Conservation (phyloP, 164 flowering plant genomes). For the Magnolia officinalis region DNA sequence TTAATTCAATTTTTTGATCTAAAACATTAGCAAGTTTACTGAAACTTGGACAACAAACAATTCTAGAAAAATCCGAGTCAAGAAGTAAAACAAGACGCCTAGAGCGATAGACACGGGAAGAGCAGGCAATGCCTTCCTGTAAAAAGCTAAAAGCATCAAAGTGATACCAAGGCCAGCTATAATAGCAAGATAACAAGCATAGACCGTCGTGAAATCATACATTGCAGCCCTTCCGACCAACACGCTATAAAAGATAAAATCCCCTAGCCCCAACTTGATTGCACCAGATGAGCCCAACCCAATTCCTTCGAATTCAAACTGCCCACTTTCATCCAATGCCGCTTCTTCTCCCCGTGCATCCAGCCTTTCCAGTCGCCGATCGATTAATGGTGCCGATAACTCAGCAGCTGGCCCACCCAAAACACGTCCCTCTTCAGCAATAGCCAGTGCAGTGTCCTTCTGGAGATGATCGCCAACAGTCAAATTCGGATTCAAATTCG, state of each 20-base stretch:
- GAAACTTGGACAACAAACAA: conserved; percentile 80
- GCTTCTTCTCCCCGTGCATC: conserved; percentile 21
- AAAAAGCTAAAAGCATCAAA: conserved; percentile 70
- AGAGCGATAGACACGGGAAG: conserved; percentile 85
- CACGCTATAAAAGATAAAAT: conserved; percentile 95
- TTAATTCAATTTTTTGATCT: conserved; percentile 15
- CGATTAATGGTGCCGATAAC: conserved; percentile 59
- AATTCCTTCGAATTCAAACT: conserved; percentile 59
- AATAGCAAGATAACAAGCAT: conserved; percentile 96
- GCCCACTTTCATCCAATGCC: conserved; percentile 30
- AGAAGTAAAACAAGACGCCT: conserved; percentile 80
- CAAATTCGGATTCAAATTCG: conserved; percentile 18
- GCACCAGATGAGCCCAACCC: conserved; percentile 93
- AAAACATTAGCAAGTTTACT: conserved; percentile 76
- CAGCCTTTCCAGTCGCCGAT: conserved; percentile 22
- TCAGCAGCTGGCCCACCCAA: conserved; percentile 28
- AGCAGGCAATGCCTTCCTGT: conserved; percentile 94
- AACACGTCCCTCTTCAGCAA: conserved; percentile 42
- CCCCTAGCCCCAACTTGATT: conserved; percentile 89
- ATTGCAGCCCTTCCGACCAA: conserved; percentile 97
- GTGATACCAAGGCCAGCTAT: conserved; percentile 94
- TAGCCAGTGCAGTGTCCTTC: conserved; percentile 28
- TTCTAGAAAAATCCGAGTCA: conserved; percentile 75
- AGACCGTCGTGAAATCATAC: conserved; percentile 94
- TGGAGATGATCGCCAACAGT: conserved; percentile 13